Evolutionary conservation across 352 stramenopile species (phyloP), one percentile per base, ranked within the genome.

Genomic region (Phytophthora rubi): DNA sequence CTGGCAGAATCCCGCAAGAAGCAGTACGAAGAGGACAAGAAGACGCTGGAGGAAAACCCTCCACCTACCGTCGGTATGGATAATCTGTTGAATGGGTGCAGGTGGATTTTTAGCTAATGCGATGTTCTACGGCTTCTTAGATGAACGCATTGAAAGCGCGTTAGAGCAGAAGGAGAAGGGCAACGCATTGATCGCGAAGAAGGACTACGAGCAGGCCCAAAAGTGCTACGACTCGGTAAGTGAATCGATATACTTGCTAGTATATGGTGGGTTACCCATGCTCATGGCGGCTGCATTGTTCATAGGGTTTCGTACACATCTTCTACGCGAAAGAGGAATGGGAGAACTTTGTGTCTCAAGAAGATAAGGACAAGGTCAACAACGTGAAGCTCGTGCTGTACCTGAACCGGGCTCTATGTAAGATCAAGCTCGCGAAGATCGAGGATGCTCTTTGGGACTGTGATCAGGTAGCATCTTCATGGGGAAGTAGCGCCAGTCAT

Each of bases 251-350:
- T 26, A 3, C 23, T 26, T 26, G 23, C 23, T 26, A 26, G 23
- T 26, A 26, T 35, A 35, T 35, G 32, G 32, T 26, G 1, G 32
- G 4, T 9, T 44, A 44, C 13, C 13, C 37, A 13, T 44, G 57
- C 55, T 74, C 10, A 58, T 32, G n/a, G 59, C 53, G 9, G 37
- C 26, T 59, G 15, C 23, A 51, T 8, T 49, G 48, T 16, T 63
- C 7, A 26, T 21, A 95, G 88, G 88, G 86, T 6, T 96, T 96
- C 54, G 88, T 96, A 3, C 85, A 94, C 70, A 91, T 94, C 15
- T 96, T 96, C 63, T 96, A 88, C 64, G 80, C 78, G 32, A 96
- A 96, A 55, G 88, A 96, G 53, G 88, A 96, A 65, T 91, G 88
- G 84, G 88, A 96, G 62, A 83, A 90, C 45, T 80, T 94, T 39